Percentiles rank a stretch among this genome's conserved stretches.
Conservation (phyloP, 176 grass and related monocot genomes). For the Secale cereale region DNA sequence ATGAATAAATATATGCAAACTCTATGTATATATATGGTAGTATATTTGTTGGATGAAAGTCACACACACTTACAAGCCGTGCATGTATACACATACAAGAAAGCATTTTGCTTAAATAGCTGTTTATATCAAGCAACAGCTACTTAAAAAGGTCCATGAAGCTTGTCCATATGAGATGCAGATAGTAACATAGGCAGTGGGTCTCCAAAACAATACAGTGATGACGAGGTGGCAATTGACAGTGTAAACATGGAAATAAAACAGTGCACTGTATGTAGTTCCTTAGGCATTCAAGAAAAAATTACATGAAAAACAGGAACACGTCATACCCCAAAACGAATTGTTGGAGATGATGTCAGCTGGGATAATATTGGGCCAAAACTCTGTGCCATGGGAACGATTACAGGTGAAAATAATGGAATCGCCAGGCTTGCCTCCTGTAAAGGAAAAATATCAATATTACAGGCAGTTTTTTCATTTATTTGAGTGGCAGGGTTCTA, state of each 20-base stretch:
- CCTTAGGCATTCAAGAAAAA: not conserved
- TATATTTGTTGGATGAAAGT: not conserved
- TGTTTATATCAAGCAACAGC: not conserved
- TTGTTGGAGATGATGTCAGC: conserved; percentile 71
- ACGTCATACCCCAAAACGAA: conserved; percentile 68
- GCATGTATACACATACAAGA: not conserved
- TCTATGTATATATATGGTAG: no score
- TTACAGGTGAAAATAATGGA: conserved; percentile 94
- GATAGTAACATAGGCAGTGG: not conserved
- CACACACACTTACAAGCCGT: not conserved
- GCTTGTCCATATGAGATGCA: not conserved
- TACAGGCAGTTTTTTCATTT: not conserved
- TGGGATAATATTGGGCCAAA: conserved; percentile 91
- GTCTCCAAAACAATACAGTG: not conserved
- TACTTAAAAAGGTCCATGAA: not conserved
- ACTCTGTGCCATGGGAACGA: conserved; percentile 94
- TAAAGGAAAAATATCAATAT: conserved; percentile 27
- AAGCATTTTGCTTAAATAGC: not conserved
- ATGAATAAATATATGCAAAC: not conserved
- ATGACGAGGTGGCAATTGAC: not conserved
- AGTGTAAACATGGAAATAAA: not conserved
- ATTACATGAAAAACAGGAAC: conserved; percentile 18
- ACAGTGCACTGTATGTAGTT: not conserved
- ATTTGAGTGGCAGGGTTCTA: not conserved
- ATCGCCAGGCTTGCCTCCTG: conserved; percentile 86